Base-by-base conservation (phyloP, 108 stramenopile genomes). In the Parietichytrium sp. region DNA sequence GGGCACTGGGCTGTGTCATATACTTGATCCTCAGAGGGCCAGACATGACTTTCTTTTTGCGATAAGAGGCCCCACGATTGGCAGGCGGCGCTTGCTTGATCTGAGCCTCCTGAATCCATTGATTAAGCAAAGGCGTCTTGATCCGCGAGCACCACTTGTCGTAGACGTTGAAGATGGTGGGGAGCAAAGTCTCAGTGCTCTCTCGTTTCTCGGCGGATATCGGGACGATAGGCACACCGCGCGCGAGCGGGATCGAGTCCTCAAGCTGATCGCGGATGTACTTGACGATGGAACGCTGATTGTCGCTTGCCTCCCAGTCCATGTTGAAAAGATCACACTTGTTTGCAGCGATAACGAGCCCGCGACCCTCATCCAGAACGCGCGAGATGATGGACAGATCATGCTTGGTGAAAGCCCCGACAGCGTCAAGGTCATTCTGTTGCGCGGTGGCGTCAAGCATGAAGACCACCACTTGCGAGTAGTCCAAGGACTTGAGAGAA, bases 241-340 rank as follows among this genome's bases (percentile, higher is more conserved):
- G 36, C 15, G 33, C 29, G 48, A 12, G 20, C 4, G 33, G 55
- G 16, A 72, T n/a, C 16, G 26, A 26, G 23, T 30, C 3, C 52
- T 82, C 81, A 23, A 72, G 48, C 18, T 82, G 55, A 18, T 72
- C 0, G 0, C 49, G 49, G 18, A 61, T 23, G 1, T 18, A 49
- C 55, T 82, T 38, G 13, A 82, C n/a, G 29, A 42, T 30, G 47
- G 25, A 26, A 54, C 27, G 29, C n/a, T 38, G 2, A 26, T 26
- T 12, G 2, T 7, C 27, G 54, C 29, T 18, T 1, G 55, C 52
- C 29, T 45, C 81, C 83, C 96, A 95, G 88, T 96, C 93, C 81
- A 96, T 95, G 29, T 95, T 93, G 16, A 96, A 94, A 10, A 93
- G 92, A 83, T 99, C 98, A 95, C 96, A 97, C 88, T 99, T 99